Evolutionary conservation across 2,329 filamentous ascomycete genomes (phyloP).

Genomic region (Tolypocladium ophioglossoides): DNA sequence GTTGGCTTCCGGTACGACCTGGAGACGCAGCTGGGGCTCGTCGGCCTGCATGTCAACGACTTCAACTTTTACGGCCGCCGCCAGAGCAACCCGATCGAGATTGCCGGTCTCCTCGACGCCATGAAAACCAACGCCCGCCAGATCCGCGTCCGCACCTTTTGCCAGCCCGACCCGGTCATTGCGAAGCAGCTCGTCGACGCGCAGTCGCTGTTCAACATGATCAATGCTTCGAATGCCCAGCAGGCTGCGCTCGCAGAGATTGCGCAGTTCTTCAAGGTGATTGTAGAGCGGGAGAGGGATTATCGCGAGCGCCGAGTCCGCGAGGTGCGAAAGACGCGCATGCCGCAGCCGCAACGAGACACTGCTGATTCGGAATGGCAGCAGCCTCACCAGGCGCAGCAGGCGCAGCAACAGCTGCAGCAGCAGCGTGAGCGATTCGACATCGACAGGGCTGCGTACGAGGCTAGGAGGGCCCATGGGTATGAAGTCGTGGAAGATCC

Average conservation of each 20-base stretch:
- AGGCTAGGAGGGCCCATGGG: neutral
- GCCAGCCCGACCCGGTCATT: conserved; percentile 46
- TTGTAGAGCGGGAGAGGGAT: conserved; percentile 34
- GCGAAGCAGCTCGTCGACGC: conserved; percentile 47
- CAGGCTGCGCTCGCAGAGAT: conserved; percentile 39
- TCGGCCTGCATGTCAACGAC: conserved; percentile 35
- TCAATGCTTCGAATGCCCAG: conserved; percentile 32
- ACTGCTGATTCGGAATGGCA: neutral
- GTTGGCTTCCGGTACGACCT: conserved; percentile 48
- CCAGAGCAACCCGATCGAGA: conserved; percentile 29
- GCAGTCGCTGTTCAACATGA: conserved; percentile 37
- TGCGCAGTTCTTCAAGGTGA: conserved; percentile 42
- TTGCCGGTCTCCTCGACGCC: conserved; percentile 37
- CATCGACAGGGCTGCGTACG: neutral
- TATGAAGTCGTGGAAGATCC: neutral
- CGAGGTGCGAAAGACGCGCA: conserved; percentile 6
- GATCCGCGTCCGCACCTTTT: conserved; percentile 44
- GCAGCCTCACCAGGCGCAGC: neutral
- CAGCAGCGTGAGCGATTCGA: neutral
- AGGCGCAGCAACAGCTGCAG: neutral
- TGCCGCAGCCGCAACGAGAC: neutral
- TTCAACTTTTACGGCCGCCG: conserved; percentile 44
- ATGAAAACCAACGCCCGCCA: conserved; percentile 42
- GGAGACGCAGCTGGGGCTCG: conserved; percentile 48
- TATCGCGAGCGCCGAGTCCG: conserved; percentile 12